Base-by-base conservation (phyloP, 2,329 filamentous ascomycete species). In the Xenoacremonium recifei region DNA sequence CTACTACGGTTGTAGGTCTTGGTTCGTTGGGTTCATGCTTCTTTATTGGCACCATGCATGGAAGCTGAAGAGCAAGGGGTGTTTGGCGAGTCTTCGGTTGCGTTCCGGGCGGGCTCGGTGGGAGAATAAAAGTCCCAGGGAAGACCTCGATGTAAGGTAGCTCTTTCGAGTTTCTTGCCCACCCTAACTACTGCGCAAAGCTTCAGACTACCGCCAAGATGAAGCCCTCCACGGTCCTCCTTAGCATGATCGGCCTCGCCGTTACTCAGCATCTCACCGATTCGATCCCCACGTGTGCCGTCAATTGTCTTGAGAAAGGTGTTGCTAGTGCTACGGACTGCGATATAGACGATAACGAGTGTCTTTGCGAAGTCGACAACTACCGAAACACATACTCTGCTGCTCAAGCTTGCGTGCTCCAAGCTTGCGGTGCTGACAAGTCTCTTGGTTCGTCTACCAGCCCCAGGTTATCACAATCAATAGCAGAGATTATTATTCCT, bases 351-450 rank as follows among this genome's bases (percentile, higher is more conserved):
- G 54, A 57, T 42, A 46, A 35, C 32, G 34, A 47, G 11, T 57
- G 54, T 34, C 40, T 54, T 34, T 57, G 54, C 40, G 48, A 51
- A 35, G 45, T 48, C 7, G 41, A 48, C 47, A 57, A 57, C 39
- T 57, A 57, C 37, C 67, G 72, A 53, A 57, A 68, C 45, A 69
- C 57, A 10, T 62, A 65, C 32, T 61, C 69, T 25, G 62, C 62
- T 18, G 66, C 66, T 7, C 61, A 67, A 37, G 68, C 67, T 44
- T 57, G 64, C 21, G 65, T 67, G 12, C 73, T 70, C 45, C 71
- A 71, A 4, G 59, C 64, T 17, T 63, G 64, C 20, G 70, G 74
- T 18, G 64, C 69, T 15, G 62, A 68, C 20, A 45, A 47, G 13
- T 46, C 50, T 21, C 36, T 50, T 19, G 46, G 52, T 55, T 42